These are phyloP conservation scores for Candida railenensis DNA, from an alignment of 805 yeast species.

Conservation along the genomic window DNA sequence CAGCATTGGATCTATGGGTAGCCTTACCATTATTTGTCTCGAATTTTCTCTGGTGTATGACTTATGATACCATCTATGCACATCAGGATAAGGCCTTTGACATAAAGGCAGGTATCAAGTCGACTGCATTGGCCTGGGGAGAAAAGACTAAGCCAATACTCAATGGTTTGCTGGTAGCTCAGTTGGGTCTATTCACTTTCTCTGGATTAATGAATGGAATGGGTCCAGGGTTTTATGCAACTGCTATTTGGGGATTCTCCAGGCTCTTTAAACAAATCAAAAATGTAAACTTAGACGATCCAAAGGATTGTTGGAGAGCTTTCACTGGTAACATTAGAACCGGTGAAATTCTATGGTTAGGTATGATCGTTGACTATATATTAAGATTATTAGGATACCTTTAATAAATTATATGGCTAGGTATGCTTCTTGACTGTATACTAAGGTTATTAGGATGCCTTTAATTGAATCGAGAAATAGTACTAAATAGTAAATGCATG, in stretches of 20 bases:
- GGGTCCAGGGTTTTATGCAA: slow-evolving; percentile 82
- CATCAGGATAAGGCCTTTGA: slow-evolving; percentile 95
- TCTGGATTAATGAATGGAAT: slow-evolving; percentile 76
- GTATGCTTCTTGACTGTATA: background rate
- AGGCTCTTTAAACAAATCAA: slow-evolving; percentile 68
- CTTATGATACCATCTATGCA: slow-evolving; percentile 94
- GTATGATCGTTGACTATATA: slow-evolving; percentile 65
- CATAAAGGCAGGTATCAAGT: slow-evolving; percentile 85
- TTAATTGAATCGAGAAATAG: background rate
- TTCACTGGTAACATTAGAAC: slow-evolving; percentile 77
- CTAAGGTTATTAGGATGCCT: background rate
- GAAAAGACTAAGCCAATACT: slow-evolving; percentile 68
- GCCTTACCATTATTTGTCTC: slow-evolving; percentile 78
- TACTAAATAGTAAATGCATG: background rate
- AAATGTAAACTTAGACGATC: slow-evolving; percentile 75
- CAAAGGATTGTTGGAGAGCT: slow-evolving; percentile 78
- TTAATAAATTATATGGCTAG: slow-evolving; percentile 14
- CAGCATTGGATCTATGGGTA: slow-evolving; percentile 66
- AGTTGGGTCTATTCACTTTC: slow-evolving; percentile 57
- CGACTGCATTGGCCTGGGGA: slow-evolving; percentile 97
- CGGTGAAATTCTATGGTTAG: slow-evolving; percentile 65
- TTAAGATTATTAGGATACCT: slow-evolving; percentile 47
- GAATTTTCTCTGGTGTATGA: slow-evolving; percentile 89
- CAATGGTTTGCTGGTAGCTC: slow-evolving; percentile 62
- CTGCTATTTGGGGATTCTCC: slow-evolving; percentile 65